Evolutionary conservation across 192 early-diverging fungal genomes (phyloP).

Genomic region (Coemansia pectinata): DNA sequence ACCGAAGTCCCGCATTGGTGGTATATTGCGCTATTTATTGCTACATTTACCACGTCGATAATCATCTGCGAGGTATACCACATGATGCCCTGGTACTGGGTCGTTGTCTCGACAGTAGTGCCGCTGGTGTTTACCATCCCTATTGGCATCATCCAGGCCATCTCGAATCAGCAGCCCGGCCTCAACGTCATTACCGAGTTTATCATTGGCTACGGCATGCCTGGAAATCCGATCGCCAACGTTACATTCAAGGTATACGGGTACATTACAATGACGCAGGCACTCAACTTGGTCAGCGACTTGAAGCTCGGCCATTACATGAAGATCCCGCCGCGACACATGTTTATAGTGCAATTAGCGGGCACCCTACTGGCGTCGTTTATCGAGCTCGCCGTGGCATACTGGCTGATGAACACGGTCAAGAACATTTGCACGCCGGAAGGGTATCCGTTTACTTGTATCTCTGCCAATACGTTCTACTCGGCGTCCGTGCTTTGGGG

Average conservation of each 20-base stretch:
- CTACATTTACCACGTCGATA: constrained; percentile 41
- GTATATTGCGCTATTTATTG: constrained; percentile 58
- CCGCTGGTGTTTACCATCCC: constrained; percentile 71
- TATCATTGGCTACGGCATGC: constrained; percentile 76
- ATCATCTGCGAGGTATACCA: constrained; percentile 52
- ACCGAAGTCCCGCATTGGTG: constrained; percentile 77
- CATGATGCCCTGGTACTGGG: constrained; percentile 70
- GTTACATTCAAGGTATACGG: constrained; percentile 87
- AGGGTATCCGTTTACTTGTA: constrained; percentile 69
- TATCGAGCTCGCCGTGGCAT: constrained; percentile 68
- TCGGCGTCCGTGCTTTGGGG: constrained; percentile 82
- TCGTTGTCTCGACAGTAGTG: constrained; percentile 61
- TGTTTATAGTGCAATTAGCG: constrained; percentile 75
- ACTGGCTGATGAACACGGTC: constrained; percentile 66
- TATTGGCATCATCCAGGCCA: constrained; percentile 78
- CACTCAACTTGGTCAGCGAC: constrained; percentile 66
- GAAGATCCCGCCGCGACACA: constrained; percentile 80
- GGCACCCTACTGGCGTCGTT: constrained; percentile 72
- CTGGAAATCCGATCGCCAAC: constrained; percentile 80
- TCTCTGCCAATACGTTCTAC: constrained; percentile 61
- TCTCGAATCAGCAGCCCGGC: constrained; percentile 75
- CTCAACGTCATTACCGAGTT: constrained; percentile 88
- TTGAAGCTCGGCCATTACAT: constrained; percentile 79
- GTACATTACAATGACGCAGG: constrained; percentile 79
- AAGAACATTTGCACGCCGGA: constrained; percentile 61